phyloP scores from a whole-genome alignment of 306 rosid genomes.

The Canavalia gladiata region DNA sequence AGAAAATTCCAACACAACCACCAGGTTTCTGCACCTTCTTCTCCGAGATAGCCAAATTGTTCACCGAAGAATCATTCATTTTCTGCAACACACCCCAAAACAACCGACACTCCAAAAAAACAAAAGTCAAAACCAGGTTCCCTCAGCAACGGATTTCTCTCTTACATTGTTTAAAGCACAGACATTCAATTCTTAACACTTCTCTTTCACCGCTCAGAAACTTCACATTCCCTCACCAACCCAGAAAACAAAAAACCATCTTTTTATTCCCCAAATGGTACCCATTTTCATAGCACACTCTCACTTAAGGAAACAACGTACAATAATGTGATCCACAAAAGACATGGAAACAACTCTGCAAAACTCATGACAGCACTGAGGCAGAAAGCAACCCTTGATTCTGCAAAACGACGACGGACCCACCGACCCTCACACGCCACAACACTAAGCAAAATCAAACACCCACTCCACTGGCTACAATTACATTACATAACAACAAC shows the following conservation, averaged over 20 bases:
- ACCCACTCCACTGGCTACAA: not conserved
- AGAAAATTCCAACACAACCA: slow-evolving; percentile 91
- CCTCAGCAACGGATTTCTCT: slow-evolving; percentile 29
- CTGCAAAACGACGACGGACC: slow-evolving; percentile 53
- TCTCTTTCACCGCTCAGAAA: not conserved
- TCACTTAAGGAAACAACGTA: slow-evolving; percentile 37
- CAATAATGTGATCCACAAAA: slow-evolving; percentile 53
- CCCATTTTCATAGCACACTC: not conserved
- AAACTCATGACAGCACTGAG: slow-evolving; percentile 48
- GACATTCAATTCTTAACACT: not conserved
- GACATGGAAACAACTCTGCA: slow-evolving; percentile 54
- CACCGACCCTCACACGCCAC: not conserved
- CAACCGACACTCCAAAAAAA: slow-evolving; percentile 33
- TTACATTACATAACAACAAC: not conserved
- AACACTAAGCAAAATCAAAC: not conserved
- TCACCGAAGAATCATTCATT: slow-evolving; percentile 71
- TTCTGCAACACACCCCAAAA: slow-evolving; percentile 36
- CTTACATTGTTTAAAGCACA: slow-evolving; percentile 22
- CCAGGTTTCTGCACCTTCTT: slow-evolving; percentile 73
- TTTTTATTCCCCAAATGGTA: slow-evolving; percentile 20
- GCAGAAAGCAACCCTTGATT: slow-evolving; percentile 57
- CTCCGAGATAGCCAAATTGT: slow-evolving; percentile 72
- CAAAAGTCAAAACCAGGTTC: slow-evolving; percentile 36
- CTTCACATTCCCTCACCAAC: slow-evolving; percentile 39
- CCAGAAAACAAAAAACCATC: not conserved